These are phyloP conservation scores for Dipteronia dyeriana DNA, from an alignment of 345 rosid genomes.

Conservation along the genomic window DNA sequence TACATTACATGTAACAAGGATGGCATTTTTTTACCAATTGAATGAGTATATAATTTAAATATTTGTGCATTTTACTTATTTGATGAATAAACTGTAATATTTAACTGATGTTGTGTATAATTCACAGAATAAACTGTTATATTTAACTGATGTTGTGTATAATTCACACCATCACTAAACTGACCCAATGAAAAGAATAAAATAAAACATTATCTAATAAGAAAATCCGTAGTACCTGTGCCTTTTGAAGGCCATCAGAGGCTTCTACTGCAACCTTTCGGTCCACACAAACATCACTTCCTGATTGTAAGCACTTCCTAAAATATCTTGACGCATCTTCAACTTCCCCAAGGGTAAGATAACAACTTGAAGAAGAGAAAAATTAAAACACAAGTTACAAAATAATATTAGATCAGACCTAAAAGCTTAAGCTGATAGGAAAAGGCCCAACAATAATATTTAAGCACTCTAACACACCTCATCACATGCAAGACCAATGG, in stretches of 20 bases:
- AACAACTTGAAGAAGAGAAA: conserved; percentile 56
- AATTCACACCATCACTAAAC: conserved; percentile 7
- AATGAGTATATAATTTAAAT: not conserved
- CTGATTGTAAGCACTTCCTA: conserved; percentile 74
- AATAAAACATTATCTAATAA: not conserved
- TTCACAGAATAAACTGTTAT: conserved; percentile 1
- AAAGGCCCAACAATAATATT: no score
- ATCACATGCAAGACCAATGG: no score
- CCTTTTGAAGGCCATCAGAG: conserved; percentile 89
- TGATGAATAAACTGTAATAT: not conserved
- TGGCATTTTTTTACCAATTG: not conserved
- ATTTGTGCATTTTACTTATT: not conserved
- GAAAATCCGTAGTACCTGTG: conserved; percentile 53
- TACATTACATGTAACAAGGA: not conserved
- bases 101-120: not conserved
- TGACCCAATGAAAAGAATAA: conserved; percentile 5
- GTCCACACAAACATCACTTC: conserved; percentile 78
- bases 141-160: not conserved
- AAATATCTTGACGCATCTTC: conserved; percentile 76
- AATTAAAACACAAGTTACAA: conserved; percentile 20
- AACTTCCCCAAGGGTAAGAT: conserved; percentile 90
- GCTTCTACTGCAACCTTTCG: conserved; percentile 81
- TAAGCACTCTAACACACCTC: no score
- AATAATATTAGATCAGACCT: no score
- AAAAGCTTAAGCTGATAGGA: no score